Evolutionary conservation across 1,139 yeast genomes (phyloP), one percentile per base, ranked within the genome.

Genomic region (Kodamaea ohmeri): DNA sequence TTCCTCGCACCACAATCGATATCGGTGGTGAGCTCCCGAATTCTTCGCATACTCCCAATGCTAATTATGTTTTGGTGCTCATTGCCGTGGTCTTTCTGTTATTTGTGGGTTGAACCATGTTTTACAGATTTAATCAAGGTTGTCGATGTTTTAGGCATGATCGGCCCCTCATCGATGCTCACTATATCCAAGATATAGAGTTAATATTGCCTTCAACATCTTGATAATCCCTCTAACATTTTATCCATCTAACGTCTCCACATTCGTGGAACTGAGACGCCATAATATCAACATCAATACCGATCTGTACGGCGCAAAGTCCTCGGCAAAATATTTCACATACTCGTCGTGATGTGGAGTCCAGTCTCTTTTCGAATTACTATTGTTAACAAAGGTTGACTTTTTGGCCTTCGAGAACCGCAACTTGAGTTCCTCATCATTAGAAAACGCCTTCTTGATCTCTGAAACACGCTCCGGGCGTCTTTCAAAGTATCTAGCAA

Each of bases 241-340:
- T n/a, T n/a, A n/a, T 24, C 26, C 7, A n/a, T 24, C 26, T 37
- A 58, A 54, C 3, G 77, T 78, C 11, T 77, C 83, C 24, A 82
- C 67, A 45, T 76, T 72, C 2, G 87, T 78, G 26, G 76, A 60
- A 15, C 82, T 66, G 31, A 83, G 53, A 47, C 88, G 68, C 96
- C 96, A 89, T 50, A 87, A 60, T 5, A 86, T 51, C 56, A 84
- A 56, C 84, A 84, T 86, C 39, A 85, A 74, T 3, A 80, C 74
- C 19, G 85, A 73, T 45, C 83, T 64, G 55, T 81, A 82, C 0
- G 97, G 97, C 35, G 63, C 58, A 53, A 80, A 88, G 38, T 58
- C 54, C 26, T 71, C 68, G 0, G 89, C 86, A 26, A 81, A 67
- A 30, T 66, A 65, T 37, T 75, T 68, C 32, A 78, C 71, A 36